phyloP scores from a whole-genome alignment of 495 filamentous ascomycete species.

The Trichoderma erinaceum region DNA sequence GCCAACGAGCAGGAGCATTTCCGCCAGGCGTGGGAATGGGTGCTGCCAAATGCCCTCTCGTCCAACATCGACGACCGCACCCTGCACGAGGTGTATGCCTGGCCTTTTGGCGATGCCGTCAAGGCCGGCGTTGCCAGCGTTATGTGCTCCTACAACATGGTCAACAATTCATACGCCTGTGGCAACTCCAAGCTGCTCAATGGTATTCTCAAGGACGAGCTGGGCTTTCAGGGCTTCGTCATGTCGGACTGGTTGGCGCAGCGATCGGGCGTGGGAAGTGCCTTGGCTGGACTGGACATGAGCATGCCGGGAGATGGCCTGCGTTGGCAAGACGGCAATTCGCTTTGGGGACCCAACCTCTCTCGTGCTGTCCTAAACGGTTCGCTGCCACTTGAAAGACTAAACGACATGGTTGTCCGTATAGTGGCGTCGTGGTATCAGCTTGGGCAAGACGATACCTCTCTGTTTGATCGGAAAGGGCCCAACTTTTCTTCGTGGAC shows the following conservation, averaged over 20 bases:
- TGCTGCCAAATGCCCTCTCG: constrained; percentile 62
- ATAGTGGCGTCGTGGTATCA: constrained; percentile 93
- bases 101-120: constrained; percentile 78
- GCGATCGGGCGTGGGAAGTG: constrained; percentile 68
- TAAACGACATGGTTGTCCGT: constrained; percentile 92
- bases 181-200: constrained; percentile 71
- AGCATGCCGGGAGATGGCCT: constrained; percentile 90
- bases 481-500: constrained; percentile 96
- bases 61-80: constrained; percentile 74
- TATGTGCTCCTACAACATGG: constrained; percentile 79
- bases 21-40: constrained; percentile 69
- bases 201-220: constrained; percentile 76
- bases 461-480: constrained; percentile 56
- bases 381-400: constrained; percentile 69
- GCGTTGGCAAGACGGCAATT: constrained; percentile 65
- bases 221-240: constrained; percentile 84
- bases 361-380: constrained; percentile 74
- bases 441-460: constrained; percentile 70
- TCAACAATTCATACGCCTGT: constrained; percentile 82
- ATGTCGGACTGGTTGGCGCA: constrained; percentile 85
- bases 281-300: constrained; percentile 76
- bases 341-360: constrained; percentile 74
- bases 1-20: constrained; percentile 44
- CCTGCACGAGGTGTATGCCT: constrained; percentile 71
- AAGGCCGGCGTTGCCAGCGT: constrained; percentile 71